These are phyloP conservation scores for Hymenoscyphus salicellus DNA, from an alignment of 2,329 filamentous ascomycete genomes.

Conservation along the genomic window DNA sequence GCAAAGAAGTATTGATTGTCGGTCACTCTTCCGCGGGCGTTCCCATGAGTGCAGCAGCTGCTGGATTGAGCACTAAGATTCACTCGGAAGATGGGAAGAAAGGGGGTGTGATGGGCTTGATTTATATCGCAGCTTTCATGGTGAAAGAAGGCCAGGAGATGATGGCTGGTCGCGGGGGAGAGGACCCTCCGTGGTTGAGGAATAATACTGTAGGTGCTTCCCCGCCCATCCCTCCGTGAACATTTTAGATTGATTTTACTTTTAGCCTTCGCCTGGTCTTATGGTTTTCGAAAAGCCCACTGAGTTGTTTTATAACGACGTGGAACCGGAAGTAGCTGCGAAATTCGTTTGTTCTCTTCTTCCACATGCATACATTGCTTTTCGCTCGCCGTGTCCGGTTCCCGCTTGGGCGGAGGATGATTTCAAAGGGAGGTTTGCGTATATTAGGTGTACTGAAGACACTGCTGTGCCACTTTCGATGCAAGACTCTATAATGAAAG, in stretches of 20 bases:
- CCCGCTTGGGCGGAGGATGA: background rate
- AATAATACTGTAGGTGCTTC: background rate
- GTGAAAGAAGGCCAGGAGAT: background rate
- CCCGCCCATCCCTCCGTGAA: too few relatives aligned
- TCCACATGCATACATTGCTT: conserved; percentile 1
- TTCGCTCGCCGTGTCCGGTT: background rate
- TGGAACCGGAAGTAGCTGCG: background rate
- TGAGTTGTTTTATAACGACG: background rate
- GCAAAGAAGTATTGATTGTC: conserved; percentile 39
- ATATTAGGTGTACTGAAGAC: conserved; percentile 2
- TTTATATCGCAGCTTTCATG: conserved; percentile 12
- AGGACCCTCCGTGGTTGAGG: background rate
- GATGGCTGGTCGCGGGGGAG: background rate
- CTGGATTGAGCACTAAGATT: conserved; percentile 8
- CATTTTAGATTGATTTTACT: background rate
- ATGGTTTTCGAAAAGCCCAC: background rate
- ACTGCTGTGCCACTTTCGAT: background rate
- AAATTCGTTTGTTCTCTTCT: background rate
- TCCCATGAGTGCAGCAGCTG: conserved; percentile 20
- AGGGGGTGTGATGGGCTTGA: conserved; percentile 16
- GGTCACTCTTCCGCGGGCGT: conserved; percentile 41
- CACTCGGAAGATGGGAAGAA: conserved; percentile 11
- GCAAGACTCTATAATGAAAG: background rate
- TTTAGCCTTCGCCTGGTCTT: background rate
- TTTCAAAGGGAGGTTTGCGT: background rate